Percentiles rank a stretch among this genome's conserved stretches.
Evolutionary conservation across 176 grass and related monocot species (phyloP).

Genomic region (Avena eriantha): DNA sequence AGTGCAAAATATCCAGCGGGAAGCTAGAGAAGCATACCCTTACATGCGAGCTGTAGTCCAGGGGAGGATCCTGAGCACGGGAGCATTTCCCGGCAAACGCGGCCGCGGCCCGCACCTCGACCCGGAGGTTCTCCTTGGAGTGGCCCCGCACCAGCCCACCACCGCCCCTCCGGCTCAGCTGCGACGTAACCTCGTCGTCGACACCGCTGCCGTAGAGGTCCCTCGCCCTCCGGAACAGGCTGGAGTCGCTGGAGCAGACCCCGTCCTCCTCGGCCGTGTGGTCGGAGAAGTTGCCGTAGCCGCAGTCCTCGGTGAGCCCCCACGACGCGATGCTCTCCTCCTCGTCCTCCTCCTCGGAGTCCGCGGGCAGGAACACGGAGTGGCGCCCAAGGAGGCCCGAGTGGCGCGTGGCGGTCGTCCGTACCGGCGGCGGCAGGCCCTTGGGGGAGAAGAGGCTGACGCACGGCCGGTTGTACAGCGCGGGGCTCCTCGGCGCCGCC

Average conservation of each 20-base stretch:
- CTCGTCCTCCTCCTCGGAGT: slow-evolving; percentile 62
- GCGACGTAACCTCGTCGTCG: slow-evolving; percentile 69
- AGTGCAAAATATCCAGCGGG: not conserved
- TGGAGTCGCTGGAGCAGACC: slow-evolving; percentile 70
- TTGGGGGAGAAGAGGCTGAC: slow-evolving; percentile 55
- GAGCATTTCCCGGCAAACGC: slow-evolving; percentile 35
- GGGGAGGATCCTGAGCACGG: slow-evolving; percentile 1
- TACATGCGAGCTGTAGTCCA: slow-evolving; percentile 45
- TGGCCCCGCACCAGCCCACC: slow-evolving; percentile 54
- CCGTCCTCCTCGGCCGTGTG: slow-evolving; percentile 69
- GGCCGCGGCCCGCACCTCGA: slow-evolving; percentile 49
- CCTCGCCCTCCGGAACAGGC: slow-evolving; percentile 51
- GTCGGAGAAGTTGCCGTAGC: slow-evolving; percentile 59
- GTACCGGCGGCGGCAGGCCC: slow-evolving; percentile 64
- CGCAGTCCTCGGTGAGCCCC: slow-evolving; percentile 56
- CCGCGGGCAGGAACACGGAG: slow-evolving; percentile 45
- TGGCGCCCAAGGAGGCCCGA: slow-evolving; percentile 55
- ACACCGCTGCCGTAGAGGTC: slow-evolving; percentile 20
- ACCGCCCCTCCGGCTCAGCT: slow-evolving; percentile 44
- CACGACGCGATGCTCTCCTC: slow-evolving; percentile 83
- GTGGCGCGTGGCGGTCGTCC: slow-evolving; percentile 45
- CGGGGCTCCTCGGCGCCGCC: slow-evolving; percentile 36
- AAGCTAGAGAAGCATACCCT: slow-evolving; percentile 13
- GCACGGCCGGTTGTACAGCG: slow-evolving; percentile 13
- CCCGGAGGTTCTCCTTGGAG: slow-evolving; percentile 86